Conservation (phyloP, 2,329 filamentous ascomycete genomes). For the Cadophora malorum region DNA sequence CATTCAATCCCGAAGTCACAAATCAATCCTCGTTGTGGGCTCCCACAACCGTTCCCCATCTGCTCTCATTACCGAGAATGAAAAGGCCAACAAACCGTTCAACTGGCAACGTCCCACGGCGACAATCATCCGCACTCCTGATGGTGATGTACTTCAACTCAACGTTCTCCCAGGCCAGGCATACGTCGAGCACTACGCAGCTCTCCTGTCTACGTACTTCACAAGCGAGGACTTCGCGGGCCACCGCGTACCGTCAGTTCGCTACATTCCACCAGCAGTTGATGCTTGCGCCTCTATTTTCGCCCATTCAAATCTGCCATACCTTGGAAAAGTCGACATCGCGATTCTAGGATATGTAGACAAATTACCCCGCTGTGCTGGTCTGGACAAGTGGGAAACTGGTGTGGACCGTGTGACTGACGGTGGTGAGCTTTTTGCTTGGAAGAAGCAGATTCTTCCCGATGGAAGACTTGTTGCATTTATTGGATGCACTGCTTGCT, state of each 20-base stretch:
- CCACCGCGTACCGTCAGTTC: slow-evolving; percentile 6
- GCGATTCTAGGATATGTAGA: slow-evolving; percentile 29
- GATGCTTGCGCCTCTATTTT: slow-evolving; percentile 22
- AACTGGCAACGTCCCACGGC: slow-evolving; percentile 35
- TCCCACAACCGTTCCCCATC: slow-evolving; percentile 17
- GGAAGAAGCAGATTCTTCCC: slow-evolving; percentile 25
- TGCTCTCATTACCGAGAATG: slow-evolving; percentile 25
- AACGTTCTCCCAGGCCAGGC: slow-evolving; percentile 29
- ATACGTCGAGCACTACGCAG: slow-evolving; percentile 34
- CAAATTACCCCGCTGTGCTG: slow-evolving; percentile 21
- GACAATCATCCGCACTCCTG: slow-evolving; percentile 18
- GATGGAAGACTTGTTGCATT: slow-evolving; percentile 28
- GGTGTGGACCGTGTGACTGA: background rate
- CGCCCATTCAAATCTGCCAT: slow-evolving; percentile 26
- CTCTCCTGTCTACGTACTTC: slow-evolving; percentile 31
- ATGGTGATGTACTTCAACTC: slow-evolving; percentile 26
- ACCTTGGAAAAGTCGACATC: slow-evolving; percentile 27
- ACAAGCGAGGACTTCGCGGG: background rate
- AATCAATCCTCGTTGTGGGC: slow-evolving; percentile 20
- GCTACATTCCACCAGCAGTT: slow-evolving; percentile 16
- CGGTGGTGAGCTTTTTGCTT: slow-evolving; percentile 27
- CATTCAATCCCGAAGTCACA: slow-evolving; percentile 13
- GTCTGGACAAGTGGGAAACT: slow-evolving; percentile 26
- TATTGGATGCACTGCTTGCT: slow-evolving; percentile 30
- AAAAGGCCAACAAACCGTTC: slow-evolving; percentile 35